Conservation (phyloP, 2,329 filamentous ascomycete species). For the Colletotrichum acutatum region DNA sequence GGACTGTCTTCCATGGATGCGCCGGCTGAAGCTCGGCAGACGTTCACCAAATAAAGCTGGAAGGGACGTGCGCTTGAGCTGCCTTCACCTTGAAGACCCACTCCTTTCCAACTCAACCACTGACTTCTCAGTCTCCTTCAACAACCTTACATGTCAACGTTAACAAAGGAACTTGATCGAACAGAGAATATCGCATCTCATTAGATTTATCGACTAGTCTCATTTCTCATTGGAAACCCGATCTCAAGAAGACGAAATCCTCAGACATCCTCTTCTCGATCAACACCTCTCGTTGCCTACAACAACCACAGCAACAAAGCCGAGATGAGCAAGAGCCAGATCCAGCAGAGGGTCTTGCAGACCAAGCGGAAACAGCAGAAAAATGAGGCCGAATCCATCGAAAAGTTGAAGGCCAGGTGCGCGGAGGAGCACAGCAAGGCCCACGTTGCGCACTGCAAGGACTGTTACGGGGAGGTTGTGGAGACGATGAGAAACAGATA, state of each 20-base stretch:
- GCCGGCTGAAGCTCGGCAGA: constrained; percentile 33
- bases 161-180: background rate
- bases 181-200: too few species aligned
- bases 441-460: constrained; percentile 56
- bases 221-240: too few species aligned
- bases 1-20: constrained; percentile 13
- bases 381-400: constrained; percentile 49
- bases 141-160: background rate
- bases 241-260: background rate
- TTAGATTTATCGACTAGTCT: too few species aligned
- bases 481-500: constrained; percentile 57
- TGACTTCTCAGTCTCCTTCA: background rate
- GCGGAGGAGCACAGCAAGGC: constrained; percentile 53
- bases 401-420: constrained; percentile 56
- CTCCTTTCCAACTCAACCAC: constrained; percentile 10
- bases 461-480: constrained; percentile 60
- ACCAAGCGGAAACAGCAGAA: constrained; percentile 19
- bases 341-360: constrained; percentile 12
- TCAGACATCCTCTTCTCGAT: too few species aligned
- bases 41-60: background rate
- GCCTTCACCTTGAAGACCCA: background rate
- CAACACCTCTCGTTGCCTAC: background rate
- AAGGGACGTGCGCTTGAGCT: constrained; percentile 5
- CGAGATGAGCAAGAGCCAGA: constrained; percentile 3
- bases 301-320: background rate